phyloP scores from a whole-genome alignment of 2,329 filamentous ascomycete genomes.

The Penicillium verrucosum region DNA sequence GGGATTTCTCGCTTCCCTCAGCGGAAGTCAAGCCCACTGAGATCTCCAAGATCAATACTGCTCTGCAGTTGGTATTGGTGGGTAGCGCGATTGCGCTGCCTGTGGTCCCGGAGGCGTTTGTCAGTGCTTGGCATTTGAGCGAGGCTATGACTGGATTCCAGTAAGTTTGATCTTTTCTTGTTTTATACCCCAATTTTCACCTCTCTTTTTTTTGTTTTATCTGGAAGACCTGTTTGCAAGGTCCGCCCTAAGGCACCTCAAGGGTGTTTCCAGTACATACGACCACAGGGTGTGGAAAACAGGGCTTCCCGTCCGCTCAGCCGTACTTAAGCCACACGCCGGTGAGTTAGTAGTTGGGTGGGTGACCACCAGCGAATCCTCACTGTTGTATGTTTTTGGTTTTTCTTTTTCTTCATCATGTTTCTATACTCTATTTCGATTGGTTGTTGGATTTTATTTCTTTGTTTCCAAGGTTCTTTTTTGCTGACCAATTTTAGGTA shows the following conservation, averaged over 20 bases:
- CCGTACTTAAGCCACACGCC: conserved; percentile 49
- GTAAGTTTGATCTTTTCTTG: conserved; percentile 31
- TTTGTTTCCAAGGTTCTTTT: neutral
- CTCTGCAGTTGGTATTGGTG: conserved; percentile 82
- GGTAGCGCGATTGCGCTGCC: conserved; percentile 80
- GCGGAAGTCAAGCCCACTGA: conserved; percentile 46
- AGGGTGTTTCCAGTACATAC: conserved; percentile 30
- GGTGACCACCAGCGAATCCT: conserved; percentile 50
- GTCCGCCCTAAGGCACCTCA: conserved; percentile 17
- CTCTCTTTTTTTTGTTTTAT: neutral
- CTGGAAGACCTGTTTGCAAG: neutral
- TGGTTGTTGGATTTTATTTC: neutral
- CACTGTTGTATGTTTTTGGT: conserved; percentile 44
- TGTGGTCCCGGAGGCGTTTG: conserved; percentile 60
- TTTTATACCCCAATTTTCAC: neutral
- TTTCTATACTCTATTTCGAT: neutral
- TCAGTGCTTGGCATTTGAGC: conserved; percentile 52
- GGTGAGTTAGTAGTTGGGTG: conserved; percentile 49
- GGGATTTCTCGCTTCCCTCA: conserved; percentile 85
- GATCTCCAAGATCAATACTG: conserved; percentile 72
- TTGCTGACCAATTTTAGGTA: conserved; percentile 53
- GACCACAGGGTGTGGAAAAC: conserved; percentile 49
- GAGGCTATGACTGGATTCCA: conserved; percentile 57
- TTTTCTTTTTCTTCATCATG: conserved; percentile 1
- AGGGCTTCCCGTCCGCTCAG: conserved; percentile 51